Percentiles rank a stretch among this genome's conserved stretches.
phyloP scores from a whole-genome alignment of 768 basidiomycete genomes.

The Psilocybe tampanensis region DNA sequence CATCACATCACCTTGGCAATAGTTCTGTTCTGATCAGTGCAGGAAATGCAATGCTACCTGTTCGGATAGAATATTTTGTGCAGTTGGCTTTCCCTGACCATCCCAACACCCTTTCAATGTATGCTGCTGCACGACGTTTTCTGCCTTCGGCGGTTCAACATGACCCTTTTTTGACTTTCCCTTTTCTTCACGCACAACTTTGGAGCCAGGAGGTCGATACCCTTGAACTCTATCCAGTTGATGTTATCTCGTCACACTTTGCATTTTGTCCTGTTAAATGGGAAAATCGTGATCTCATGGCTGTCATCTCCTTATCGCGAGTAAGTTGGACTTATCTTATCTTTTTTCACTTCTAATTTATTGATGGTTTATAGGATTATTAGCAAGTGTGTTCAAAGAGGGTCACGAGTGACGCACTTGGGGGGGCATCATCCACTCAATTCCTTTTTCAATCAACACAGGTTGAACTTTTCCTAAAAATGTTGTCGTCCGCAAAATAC shows the following conservation, averaged over 20 bases:
- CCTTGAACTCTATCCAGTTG: not conserved
- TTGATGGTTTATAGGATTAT: not conserved
- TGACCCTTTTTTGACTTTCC: not conserved
- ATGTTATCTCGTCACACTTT: not conserved
- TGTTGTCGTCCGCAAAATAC: not conserved
- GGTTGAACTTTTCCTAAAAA: not conserved
- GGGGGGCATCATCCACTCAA: not conserved
- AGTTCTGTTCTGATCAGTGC: too few species aligned
- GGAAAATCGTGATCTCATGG: not conserved
- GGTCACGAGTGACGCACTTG: not conserved
- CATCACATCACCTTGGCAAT: too few species aligned
- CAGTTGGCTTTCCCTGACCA: too few species aligned
- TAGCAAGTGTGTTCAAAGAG: not conserved
- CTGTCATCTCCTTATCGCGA: not conserved
- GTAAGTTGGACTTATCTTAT: not conserved
- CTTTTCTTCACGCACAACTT: not conserved
- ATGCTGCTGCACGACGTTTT: too few species aligned
- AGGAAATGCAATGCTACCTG: too few species aligned
- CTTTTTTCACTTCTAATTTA: not conserved
- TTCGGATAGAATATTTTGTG: too few species aligned
- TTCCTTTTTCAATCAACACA: not conserved
- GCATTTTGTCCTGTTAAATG: not conserved
- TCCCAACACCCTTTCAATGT: too few species aligned
- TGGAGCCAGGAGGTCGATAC: not conserved
- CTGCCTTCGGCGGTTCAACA: not conserved